Base-by-base conservation (phyloP, 2,329 filamentous ascomycete species). In the Epichloe bromicola region DNA sequence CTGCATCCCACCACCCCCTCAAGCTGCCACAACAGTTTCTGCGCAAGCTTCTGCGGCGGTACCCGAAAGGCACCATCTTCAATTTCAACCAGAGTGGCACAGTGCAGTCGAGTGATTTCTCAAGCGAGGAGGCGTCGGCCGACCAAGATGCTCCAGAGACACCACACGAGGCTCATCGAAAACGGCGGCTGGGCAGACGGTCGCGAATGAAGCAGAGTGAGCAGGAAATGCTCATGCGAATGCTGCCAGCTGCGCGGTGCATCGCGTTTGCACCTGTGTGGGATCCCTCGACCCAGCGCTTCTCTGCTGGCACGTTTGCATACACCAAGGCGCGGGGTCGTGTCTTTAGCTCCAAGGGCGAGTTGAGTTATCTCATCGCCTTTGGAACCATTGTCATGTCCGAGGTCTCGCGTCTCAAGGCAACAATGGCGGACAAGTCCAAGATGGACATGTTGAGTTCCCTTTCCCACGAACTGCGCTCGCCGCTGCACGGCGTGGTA, bases 381-480 rank as follows among this genome's bases (percentile, higher is more conserved):
- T 79, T 80, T 53, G 72, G 71, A 0, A 73, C 74, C 51, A 72
- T 74, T 0, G 74, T 78, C 15, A 79, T 80, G 69, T 70, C 75
- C 0, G 79, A 83, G 50, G 65, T 83, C 1, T 70, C 73, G 0
- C 68, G 74, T 2, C 53, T 79, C 3, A 61, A 68, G 14, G 58
- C 65, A 0, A 50, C 62, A 5, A 57, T 62, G 12, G 65, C 67
- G 0, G 67, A 72, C 36, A 72, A 68, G 49, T 73, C 75, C 38
- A 80, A 80, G 59, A 73, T 73, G 1, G 77, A 81, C 51, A 74
- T 80, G 38, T 70, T 83, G 7, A 74, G 76, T 0, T 80, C 75
- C 0, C 72, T 83, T 5, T 79, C 75, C 2, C 80, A 83, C 56
- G 80, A 83, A 58, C 62, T 83, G 12, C 70, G 80, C 6, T 80